Conservation (phyloP, 2,329 filamentous ascomycete genomes). For the Phoma sp. region DNA sequence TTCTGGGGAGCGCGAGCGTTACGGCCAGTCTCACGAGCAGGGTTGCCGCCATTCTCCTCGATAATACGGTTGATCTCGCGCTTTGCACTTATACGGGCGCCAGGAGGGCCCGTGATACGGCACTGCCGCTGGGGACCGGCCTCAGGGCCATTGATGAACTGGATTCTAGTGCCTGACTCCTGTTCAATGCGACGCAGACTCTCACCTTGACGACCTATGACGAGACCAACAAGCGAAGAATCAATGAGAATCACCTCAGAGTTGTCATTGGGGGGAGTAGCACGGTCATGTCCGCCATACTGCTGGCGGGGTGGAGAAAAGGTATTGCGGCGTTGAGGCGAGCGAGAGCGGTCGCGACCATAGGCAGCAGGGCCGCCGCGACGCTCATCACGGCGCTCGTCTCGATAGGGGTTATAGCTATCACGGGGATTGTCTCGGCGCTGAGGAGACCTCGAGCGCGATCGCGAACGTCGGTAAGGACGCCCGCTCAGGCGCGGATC, state of each 20-base stretch:
- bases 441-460: conserved; percentile 63
- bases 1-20: conserved; percentile 51
- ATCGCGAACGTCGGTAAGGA: conserved; percentile 72
- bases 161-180: conserved; percentile 82
- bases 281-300: conserved; percentile 57
- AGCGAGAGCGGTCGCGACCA: conserved; percentile 75
- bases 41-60: conserved; percentile 74
- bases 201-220: conserved; percentile 89
- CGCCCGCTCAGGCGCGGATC: conserved; percentile 60
- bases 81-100: conserved; percentile 77
- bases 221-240: conserved; percentile 83
- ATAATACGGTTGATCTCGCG: conserved; percentile 86
- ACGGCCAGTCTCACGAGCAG: conserved; percentile 47
- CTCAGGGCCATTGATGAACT: conserved; percentile 81
- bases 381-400: conserved; percentile 77
- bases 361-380: conserved; percentile 59
- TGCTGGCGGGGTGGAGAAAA: conserved; percentile 65
- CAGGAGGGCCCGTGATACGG: conserved; percentile 78
- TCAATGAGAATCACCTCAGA: conserved; percentile 86
- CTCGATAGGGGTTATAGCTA: conserved; percentile 81
- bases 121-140: conserved; percentile 79
- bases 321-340: conserved; percentile 63
- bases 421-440: conserved; percentile 75
- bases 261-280: conserved; percentile 70
- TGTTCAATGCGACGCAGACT: conserved; percentile 84